Conservation (phyloP, 2,329 filamentous ascomycete species). For the Blastomyces percursus region DNA sequence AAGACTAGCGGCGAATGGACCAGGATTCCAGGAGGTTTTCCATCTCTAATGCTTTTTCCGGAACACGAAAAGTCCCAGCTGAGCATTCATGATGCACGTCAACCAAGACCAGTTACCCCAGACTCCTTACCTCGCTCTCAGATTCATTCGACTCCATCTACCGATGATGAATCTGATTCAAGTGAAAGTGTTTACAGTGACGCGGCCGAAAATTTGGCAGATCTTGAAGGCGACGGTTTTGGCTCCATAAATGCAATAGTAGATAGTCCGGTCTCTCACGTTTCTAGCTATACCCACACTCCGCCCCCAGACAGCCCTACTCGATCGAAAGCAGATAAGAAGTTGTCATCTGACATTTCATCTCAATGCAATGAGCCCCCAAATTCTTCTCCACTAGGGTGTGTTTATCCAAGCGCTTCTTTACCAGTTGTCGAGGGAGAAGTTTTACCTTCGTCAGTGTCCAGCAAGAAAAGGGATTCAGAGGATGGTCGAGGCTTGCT, state of each 20-base stretch:
- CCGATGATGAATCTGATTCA: conserved; percentile 28
- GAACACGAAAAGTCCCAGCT: neutral
- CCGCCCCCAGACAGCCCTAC: conserved; percentile 2
- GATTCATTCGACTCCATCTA: conserved; percentile 10
- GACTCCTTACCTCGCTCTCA: neutral
- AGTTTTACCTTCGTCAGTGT: neutral
- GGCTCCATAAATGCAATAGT: conserved; percentile 42
- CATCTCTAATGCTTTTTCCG: conserved; percentile 17
- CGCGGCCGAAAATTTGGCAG: conserved; percentile 30
- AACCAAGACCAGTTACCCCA: neutral
- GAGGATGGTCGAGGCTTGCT: neutral
- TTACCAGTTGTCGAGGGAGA: neutral
- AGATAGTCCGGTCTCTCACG: conserved; percentile 6
- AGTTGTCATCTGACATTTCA: neutral
- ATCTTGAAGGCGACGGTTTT: conserved; percentile 34
- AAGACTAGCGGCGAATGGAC: conserved; percentile 34
- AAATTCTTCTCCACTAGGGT: neutral
- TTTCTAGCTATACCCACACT: conserved; percentile 1
- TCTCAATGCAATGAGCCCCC: neutral
- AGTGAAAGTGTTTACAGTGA: conserved; percentile 40
- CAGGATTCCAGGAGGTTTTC: conserved; percentile 51
- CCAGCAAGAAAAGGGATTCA: neutral
- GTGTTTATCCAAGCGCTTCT: neutral
- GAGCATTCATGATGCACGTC: neutral
- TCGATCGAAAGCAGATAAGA: neutral